Conservation (phyloP, 2,329 filamentous ascomycete genomes). For the Trichophyton simii region DNA sequence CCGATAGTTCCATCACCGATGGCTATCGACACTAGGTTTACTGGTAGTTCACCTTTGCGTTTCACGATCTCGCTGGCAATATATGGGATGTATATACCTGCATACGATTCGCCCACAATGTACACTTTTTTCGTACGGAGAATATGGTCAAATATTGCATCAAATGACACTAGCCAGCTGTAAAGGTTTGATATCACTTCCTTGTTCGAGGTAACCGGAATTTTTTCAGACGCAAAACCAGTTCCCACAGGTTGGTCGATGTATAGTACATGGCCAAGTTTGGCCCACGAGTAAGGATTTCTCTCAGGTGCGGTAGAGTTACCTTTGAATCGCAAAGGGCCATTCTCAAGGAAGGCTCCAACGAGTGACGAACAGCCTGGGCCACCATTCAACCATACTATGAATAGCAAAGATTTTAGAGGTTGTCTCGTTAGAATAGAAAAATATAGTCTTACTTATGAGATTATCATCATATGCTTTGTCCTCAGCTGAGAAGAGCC, state of each 20-base stretch:
- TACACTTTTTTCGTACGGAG: slow-evolving; percentile 21
- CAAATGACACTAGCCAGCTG: slow-evolving; percentile 23
- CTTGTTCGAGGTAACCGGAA: slow-evolving; percentile 20
- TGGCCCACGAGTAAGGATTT: slow-evolving; percentile 14
- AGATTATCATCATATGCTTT: slow-evolving; percentile 21
- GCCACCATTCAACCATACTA: slow-evolving; percentile 15
- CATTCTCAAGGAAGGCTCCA: slow-evolving; percentile 21
- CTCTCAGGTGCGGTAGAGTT: slow-evolving; percentile 12
- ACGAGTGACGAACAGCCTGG: slow-evolving; percentile 14
- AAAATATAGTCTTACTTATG: slow-evolving; percentile 19
- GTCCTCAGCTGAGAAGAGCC: slow-evolving; percentile 25
- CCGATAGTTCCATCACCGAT: slow-evolving; percentile 28
- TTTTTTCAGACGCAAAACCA: slow-evolving; percentile 22
- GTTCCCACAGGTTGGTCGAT: slow-evolving; percentile 28
- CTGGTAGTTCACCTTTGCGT: slow-evolving; percentile 17
- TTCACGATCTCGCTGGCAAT: slow-evolving; percentile 23
- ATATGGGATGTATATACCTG: slow-evolving; percentile 28
- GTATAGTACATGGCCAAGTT: slow-evolving; percentile 25
- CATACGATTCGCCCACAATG: slow-evolving; percentile 30
- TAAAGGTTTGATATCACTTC: slow-evolving; percentile 22
- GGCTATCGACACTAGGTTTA: slow-evolving; percentile 25
- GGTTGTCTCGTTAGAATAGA: not conserved
- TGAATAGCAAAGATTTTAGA: not conserved
- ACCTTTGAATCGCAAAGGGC: slow-evolving; percentile 22
- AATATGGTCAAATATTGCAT: slow-evolving; percentile 21